These are phyloP conservation scores for Strigomonas galati DNA, from an alignment of 208 protist species.

Conservation along the genomic window DNA sequence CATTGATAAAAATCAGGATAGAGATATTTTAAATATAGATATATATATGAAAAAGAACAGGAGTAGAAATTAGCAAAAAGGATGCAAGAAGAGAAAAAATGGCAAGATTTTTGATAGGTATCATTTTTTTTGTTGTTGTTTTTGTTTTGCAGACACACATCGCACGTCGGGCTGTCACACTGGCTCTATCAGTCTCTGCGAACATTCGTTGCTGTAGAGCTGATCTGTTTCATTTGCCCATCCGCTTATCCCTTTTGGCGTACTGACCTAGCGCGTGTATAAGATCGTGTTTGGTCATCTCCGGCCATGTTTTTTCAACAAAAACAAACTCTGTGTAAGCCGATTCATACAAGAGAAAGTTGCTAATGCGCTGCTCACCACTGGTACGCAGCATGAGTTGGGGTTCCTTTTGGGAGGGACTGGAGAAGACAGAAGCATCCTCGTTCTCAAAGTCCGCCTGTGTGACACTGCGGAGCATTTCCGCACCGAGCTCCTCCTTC, in stretches of 20 bases:
- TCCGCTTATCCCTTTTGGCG: conserved; percentile 35
- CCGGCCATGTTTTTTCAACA: conserved; percentile 74
- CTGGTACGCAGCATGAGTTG: conserved; percentile 84
- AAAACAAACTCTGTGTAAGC: conserved; percentile 88
- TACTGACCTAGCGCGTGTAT: conserved; percentile 40
- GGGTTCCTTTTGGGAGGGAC: conserved; percentile 40
- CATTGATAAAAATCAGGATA: neutral
- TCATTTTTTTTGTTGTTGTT: too few species aligned
- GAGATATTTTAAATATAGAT: neutral
- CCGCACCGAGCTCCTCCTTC: conserved; percentile 37
- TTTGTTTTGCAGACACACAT: too few species aligned
- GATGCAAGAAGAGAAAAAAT: neutral
- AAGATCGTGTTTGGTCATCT: conserved; percentile 54
- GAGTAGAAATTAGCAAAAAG: neutral
- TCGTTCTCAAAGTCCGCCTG: conserved; percentile 57
- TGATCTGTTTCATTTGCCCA: conserved; percentile 28
- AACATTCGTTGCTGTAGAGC: too few species aligned
- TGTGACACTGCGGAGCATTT: conserved; percentile 86
- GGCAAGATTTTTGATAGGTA: too few species aligned
- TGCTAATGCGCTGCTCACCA: conserved; percentile 82
- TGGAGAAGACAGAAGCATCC: conserved; percentile 43
- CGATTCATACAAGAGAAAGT: conserved; percentile 86
- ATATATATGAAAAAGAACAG: neutral
- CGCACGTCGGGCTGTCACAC: too few species aligned
- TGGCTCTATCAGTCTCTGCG: too few species aligned